These are phyloP conservation scores for Colletotrichum cuscutae DNA, from an alignment of 2,329 filamentous ascomycete species.

Conservation along the genomic window DNA sequence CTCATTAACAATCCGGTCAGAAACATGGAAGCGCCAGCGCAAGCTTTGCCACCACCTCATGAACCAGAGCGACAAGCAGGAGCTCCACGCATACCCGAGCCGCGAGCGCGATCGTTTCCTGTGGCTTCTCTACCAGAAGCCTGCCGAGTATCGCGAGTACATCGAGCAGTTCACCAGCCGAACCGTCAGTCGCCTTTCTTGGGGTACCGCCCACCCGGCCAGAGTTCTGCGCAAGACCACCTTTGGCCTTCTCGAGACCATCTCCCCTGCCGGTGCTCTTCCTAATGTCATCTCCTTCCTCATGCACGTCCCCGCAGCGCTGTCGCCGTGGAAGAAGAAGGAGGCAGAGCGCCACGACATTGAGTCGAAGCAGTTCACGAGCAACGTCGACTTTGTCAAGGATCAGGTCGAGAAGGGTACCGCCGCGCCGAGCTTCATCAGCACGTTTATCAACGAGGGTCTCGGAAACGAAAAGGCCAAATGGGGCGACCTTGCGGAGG, in stretches of 20 bases:
- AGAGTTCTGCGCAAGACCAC: conserved; percentile 55
- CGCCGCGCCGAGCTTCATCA: conserved; percentile 53
- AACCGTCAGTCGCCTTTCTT: conserved; percentile 56
- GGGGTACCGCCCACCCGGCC: conserved; percentile 55
- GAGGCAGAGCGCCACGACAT: conserved; percentile 52
- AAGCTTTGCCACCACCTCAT: conserved; percentile 57
- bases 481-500: conserved; percentile 48
- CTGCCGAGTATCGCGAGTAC: conserved; percentile 55
- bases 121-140: conserved; percentile 51
- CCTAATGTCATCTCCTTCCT: conserved; percentile 53
- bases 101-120: conserved; percentile 58
- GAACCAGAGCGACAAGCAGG: conserved; percentile 47
- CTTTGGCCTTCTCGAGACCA: conserved; percentile 56
- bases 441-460: conserved; percentile 50
- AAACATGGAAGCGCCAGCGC: conserved; percentile 60
- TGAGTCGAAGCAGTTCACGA: conserved; percentile 50
- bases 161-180: conserved; percentile 59
- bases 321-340: conserved; percentile 58
- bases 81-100: conserved; percentile 54
- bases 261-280: conserved; percentile 55
- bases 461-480: conserved; percentile 41
- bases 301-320: conserved; percentile 47
- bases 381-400: conserved; percentile 50
- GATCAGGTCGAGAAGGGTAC: conserved; percentile 43
- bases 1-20: conserved; percentile 38